Evolutionary conservation across 2,329 filamentous ascomycete genomes (phyloP), one percentile per base, ranked within the genome.

Genomic region (Fusarium duplospermum): DNA sequence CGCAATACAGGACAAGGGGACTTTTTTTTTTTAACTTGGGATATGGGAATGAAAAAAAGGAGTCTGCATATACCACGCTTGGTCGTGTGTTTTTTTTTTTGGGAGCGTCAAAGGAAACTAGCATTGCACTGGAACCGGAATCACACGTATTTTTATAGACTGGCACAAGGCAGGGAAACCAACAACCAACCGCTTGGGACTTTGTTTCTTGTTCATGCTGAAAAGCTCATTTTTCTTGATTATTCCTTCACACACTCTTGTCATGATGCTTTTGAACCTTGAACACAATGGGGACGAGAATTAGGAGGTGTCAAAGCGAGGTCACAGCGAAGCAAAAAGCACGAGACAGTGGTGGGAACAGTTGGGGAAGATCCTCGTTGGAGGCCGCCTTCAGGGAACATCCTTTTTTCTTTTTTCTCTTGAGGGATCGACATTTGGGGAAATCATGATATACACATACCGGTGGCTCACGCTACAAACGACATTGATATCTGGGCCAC

Each of bases 61-160:
- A 74, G 72, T 71, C 62, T 77, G 75, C 75, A 77, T 78, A 74
- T 57, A 74, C 62, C 76, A 78, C 76, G 72, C 76, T 74, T 71
- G 73, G 67, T 47, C 73, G 74, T 78, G 74, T 65, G n/a, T n/a
- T n/a, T n/a, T n/a, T n/a, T n/a, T n/a, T 69, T 64, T 74, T 74
- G 62, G 72, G 74, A 77, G 68, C 69, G 69, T 67, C 58, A 64
- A 62, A 69, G 72, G 42, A 47, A 72, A 71, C 69, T 78, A 72
- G 73, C 74, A 77, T 78, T 77, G 72, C 63, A 77, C 70, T 54
- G 67, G 76, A 66, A 77, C 67, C 52, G 76, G 76, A 73, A 72
- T 72, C 65, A 77, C 67, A 47, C 42, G 22, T 45, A 72, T 77
- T 73, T 76, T 77, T n/a, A 78, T 78, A 78, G 76, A 78, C 76